Evolutionary conservation across 176 grass and related monocot species (phyloP).

Genomic region (Musa itinerans): DNA sequence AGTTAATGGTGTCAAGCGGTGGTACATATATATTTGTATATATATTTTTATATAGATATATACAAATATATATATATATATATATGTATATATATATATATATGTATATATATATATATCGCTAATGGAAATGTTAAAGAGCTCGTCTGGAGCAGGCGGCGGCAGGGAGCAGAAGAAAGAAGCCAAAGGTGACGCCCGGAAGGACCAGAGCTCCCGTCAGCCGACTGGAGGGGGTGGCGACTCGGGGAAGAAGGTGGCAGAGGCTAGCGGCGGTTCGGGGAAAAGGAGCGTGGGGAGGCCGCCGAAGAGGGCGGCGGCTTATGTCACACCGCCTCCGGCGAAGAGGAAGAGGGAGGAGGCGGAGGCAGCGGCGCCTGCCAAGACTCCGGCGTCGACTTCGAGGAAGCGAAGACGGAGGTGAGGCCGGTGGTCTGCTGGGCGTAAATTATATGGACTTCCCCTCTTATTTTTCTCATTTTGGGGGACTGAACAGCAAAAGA

Average conservation of each 20-base stretch:
- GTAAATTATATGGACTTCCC: neutral
- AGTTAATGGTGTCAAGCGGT: too few relatives aligned
- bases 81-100: too few relatives aligned
- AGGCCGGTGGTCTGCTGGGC: neutral
- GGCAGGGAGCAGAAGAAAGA: slow-evolving; percentile 39
- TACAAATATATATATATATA: too few relatives aligned
- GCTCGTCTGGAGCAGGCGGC: slow-evolving; percentile 6
- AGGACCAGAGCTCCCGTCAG: slow-evolving; percentile 28
- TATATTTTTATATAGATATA: too few relatives aligned
- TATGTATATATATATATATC: too few relatives aligned
- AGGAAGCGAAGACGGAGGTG: slow-evolving; percentile 43
- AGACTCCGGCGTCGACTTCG: slow-evolving; percentile 18
- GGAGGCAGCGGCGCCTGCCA: neutral
- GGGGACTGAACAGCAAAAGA: too few relatives aligned
- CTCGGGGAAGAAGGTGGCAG: slow-evolving; percentile 26
- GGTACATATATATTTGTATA: too few relatives aligned
- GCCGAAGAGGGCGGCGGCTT: slow-evolving; percentile 37
- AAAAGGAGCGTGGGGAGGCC: slow-evolving; percentile 59
- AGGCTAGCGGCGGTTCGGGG: neutral
- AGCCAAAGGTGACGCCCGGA: slow-evolving; percentile 37
- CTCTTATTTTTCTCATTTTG: too few relatives aligned
- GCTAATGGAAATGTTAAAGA: slow-evolving; percentile 50
- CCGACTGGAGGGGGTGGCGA: neutral
- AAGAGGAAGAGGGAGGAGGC: slow-evolving; percentile 53
- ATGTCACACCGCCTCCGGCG: slow-evolving; percentile 29